phyloP scores from a whole-genome alignment of 2,329 filamentous ascomycete genomes.

The Atkinsonella texensis region DNA sequence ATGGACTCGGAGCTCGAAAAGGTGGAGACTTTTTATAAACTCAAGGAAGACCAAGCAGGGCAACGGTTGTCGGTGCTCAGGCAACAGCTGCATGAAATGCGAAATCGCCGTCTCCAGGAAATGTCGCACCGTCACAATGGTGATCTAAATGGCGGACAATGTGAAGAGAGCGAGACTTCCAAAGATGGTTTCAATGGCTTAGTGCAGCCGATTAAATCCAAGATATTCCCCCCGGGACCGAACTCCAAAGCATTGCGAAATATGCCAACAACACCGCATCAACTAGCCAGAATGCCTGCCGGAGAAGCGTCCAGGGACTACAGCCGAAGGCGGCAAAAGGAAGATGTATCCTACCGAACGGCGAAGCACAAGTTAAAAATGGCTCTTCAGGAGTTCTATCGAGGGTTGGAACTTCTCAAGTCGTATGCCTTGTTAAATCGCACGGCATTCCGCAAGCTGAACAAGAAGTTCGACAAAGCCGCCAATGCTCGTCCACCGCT shows the following conservation, averaged over 20 bases:
- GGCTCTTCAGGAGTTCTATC: conserved; percentile 86
- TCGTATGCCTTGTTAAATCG: conserved; percentile 82
- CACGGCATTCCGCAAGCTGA: conserved; percentile 91
- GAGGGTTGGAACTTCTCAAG: conserved; percentile 81
- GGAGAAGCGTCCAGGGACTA: conserved; percentile 34
- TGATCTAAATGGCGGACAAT: conserved; percentile 15
- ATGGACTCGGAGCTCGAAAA: conserved; percentile 79
- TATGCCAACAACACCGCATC: conserved; percentile 40
- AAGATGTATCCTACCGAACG: conserved; percentile 66
- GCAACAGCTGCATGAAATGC: conserved; percentile 86
- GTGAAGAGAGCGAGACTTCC: conserved; percentile 12
- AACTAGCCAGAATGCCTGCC: conserved; percentile 16
- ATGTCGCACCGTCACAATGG: conserved; percentile 33
- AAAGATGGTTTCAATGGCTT: conserved; percentile 24
- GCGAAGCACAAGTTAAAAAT: conserved; percentile 88
- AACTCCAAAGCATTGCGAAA: conserved; percentile 47
- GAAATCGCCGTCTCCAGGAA: conserved; percentile 68
- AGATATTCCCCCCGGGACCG: conserved; percentile 42
- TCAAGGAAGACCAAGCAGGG: conserved; percentile 78
- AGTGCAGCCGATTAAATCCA: conserved; percentile 42
- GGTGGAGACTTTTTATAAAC: conserved; percentile 78
- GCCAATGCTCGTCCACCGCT: conserved; percentile 65
- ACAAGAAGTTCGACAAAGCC: conserved; percentile 97
- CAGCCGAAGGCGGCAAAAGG: conserved; percentile 31
- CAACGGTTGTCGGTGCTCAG: conserved; percentile 58